phyloP scores from a whole-genome alignment of 2,329 filamentous ascomycete genomes.

The Penicillium sp. region DNA sequence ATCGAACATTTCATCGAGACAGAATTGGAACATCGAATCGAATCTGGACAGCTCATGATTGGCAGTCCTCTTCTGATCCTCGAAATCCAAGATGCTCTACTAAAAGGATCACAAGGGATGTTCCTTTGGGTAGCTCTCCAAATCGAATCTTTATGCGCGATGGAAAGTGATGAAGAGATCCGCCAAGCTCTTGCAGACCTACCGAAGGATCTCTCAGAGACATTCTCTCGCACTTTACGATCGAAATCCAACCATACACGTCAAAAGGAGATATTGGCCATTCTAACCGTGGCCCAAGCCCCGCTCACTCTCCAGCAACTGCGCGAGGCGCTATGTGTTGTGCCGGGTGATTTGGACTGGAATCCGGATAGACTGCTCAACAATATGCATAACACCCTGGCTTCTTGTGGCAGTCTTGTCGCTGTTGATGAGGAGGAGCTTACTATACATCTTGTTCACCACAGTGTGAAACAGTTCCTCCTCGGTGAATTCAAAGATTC shows the following conservation, averaged over 20 bases:
- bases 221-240: neutral
- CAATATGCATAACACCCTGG: neutral
- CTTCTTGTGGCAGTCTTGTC: neutral
- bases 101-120: slow-evolving; percentile 7
- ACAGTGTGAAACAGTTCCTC: neutral
- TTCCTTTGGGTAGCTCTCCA: slow-evolving; percentile 9
- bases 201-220: neutral
- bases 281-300: neutral
- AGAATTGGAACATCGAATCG: neutral
- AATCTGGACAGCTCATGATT: neutral
- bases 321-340: slow-evolving; percentile 1
- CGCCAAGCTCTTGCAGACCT: slow-evolving; percentile 1
- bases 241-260: neutral
- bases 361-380: neutral
- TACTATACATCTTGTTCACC: neutral
- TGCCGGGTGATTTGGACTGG: slow-evolving; percentile 1
- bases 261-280: neutral
- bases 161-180: slow-evolving; percentile 4
- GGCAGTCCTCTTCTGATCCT: neutral
- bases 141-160: slow-evolving; percentile 3
- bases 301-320: slow-evolving; percentile 1
- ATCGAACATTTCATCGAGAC: neutral
- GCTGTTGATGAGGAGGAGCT: neutral
- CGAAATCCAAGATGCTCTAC: neutral
- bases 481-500: neutral